Base-by-base conservation (phyloP, 805 yeast genomes). In the Starmerella scarabaei region DNA sequence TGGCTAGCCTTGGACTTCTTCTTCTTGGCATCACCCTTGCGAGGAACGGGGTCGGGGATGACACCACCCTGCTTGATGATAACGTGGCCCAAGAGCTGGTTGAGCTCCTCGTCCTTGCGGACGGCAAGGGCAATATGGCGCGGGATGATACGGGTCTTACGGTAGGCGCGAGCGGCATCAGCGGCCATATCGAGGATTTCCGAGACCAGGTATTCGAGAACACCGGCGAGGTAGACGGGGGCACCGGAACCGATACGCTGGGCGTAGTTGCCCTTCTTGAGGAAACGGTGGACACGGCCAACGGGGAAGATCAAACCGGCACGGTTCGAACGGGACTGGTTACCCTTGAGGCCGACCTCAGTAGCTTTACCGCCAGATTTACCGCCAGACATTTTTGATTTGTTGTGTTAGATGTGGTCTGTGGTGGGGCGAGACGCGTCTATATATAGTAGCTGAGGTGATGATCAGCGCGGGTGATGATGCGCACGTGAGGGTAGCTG, bases 51-150 rank as follows among this genome's bases (percentile, higher is more conserved):
- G 61, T 84, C 93, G 41, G 97, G 97, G 62, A 88, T 69, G 40
- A 88, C 97, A 77, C 97, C 97, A 71, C 97, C 97, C 54, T 79
- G 84, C 30, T 96, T 95, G 60, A 88, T 88, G 44, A 96, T 88
- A 43, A 95, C 94, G 65, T 83, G 79, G 44, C 55, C 55, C 59
- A 88, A 80, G 59, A 88, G 73, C 50, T 84, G 78, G 68, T 86
- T 94, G 63, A 88, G 76, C 66, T 88, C 97, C 64, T 88, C 97
- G 64, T 88, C 97, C 60, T 94, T 94, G 69, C 97, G 83, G 58
- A 86, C 86, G 47, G 97, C 97, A 57, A 86, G 73, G 65, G 86
- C 95, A 58, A 86, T 71, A 64, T 86, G 97, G 67, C 97, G 82
- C 57, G 97, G 97, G 16, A 94, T 85, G 61, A 86, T 86, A 78